Conservation (phyloP, 768 basidiomycete species). For the Heimioporus sp. region DNA sequence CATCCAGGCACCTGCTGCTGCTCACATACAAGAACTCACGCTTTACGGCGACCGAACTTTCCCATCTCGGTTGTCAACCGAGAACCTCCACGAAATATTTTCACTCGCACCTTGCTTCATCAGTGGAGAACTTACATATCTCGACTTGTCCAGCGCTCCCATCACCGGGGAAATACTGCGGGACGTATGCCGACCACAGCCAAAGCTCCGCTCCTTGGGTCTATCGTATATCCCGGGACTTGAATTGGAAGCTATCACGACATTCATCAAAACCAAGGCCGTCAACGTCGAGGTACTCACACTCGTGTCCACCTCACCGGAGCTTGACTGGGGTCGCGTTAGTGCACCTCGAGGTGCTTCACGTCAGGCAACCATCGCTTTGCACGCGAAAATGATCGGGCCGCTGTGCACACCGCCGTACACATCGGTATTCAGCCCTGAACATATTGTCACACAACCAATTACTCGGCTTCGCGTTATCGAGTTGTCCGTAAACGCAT, state of each 20-base stretch:
- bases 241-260: conserved; percentile 58
- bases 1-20: conserved; percentile 60
- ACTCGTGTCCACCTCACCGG: conserved; percentile 70
- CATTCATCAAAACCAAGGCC: conserved; percentile 69
- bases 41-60: conserved; percentile 90
- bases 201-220: conserved; percentile 80
- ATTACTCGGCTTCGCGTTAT: conserved; percentile 82
- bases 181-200: conserved; percentile 58
- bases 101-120: conserved; percentile 76
- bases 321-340: conserved; percentile 58
- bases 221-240: conserved; percentile 82
- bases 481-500: conserved; percentile 72
- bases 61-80: conserved; percentile 62
- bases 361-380: conserved; percentile 68
- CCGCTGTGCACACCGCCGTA: conserved; percentile 81
- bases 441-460: conserved; percentile 31
- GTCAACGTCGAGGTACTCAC: conserved; percentile 84
- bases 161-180: conserved; percentile 55
- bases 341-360: conserved; percentile 41
- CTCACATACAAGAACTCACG: conserved; percentile 70
- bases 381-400: conserved; percentile 77
- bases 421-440: conserved; percentile 49
- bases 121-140: conserved; percentile 72
- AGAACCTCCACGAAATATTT: conserved; percentile 68
- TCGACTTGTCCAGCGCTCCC: conserved; percentile 87